phyloP scores from a whole-genome alignment of 352 stramenopile genomes.

The Phytophthora vignae region DNA sequence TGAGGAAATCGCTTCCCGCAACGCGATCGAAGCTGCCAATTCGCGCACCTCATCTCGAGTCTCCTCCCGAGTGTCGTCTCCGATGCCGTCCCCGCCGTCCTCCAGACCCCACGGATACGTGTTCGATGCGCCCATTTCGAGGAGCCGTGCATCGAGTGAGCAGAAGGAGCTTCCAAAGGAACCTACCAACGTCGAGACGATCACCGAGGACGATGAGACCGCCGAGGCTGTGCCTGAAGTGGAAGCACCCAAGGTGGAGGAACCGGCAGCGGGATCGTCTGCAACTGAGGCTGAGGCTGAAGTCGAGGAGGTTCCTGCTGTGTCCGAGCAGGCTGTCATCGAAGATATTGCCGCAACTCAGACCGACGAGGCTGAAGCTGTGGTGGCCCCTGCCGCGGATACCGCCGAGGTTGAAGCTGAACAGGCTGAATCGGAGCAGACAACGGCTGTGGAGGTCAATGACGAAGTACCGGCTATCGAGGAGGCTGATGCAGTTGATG shows the following conservation, averaged over 20 bases:
- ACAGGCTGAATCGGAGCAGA: background rate
- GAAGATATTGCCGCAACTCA: background rate
- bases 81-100: slow-evolving; percentile 15
- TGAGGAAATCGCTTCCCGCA: slow-evolving; percentile 34
- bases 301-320: too few species aligned
- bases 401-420: background rate
- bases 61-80: slow-evolving; percentile 6
- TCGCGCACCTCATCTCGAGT: slow-evolving; percentile 22
- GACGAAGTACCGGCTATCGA: background rate
- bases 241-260: background rate
- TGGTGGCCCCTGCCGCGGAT: background rate
- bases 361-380: background rate
- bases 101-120: slow-evolving; percentile 14
- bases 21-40: slow-evolving; percentile 22
- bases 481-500: background rate
- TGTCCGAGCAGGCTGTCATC: background rate
- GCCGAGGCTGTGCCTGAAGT: slow-evolving; percentile 5
- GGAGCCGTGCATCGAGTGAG: slow-evolving; percentile 25
- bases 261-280: background rate
- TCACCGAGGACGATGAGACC: slow-evolving; percentile 8
- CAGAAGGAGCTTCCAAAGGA: background rate
- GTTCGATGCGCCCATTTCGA: slow-evolving; percentile 16
- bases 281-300: background rate
- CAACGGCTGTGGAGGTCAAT: background rate
- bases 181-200: background rate